Evolutionary conservation across 257 asterid genomes (phyloP).

Genomic region (Solanum pennellii): DNA sequence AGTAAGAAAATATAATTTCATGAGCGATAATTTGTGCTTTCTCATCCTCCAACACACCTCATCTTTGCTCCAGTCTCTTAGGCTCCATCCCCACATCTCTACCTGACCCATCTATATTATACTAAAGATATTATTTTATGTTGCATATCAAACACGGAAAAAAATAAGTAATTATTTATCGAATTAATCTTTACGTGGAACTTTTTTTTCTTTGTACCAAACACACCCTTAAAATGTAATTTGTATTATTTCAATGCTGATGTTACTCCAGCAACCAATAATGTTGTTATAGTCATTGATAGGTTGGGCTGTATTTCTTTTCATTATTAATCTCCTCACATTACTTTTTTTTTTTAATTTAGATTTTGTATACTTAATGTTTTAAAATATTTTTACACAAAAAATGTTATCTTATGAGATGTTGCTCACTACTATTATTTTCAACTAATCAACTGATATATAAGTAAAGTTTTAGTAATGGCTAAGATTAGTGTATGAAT

Average conservation of each 20-base stretch:
- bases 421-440: background rate
- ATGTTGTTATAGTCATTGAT: background rate
- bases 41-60: background rate
- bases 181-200: too few relatives aligned
- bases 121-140: too few relatives aligned
- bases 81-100: background rate
- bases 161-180: too few relatives aligned
- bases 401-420: background rate
- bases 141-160: background rate
- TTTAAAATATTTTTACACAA: background rate
- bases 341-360: too few relatives aligned
- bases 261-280: background rate
- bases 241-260: background rate
- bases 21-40: rapidly evolving
- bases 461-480: background rate
- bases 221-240: background rate
- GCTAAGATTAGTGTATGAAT: background rate
- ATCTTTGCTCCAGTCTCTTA: background rate
- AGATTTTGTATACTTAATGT: background rate
- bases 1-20: too few relatives aligned
- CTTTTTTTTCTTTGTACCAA: background rate
- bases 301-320: background rate
- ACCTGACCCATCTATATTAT: background rate
- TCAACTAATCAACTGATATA: background rate
- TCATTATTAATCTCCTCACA: background rate